Evolutionary conservation across 73 alveolate genomes (phyloP).

Genomic region (Paramecium caudatum): DNA sequence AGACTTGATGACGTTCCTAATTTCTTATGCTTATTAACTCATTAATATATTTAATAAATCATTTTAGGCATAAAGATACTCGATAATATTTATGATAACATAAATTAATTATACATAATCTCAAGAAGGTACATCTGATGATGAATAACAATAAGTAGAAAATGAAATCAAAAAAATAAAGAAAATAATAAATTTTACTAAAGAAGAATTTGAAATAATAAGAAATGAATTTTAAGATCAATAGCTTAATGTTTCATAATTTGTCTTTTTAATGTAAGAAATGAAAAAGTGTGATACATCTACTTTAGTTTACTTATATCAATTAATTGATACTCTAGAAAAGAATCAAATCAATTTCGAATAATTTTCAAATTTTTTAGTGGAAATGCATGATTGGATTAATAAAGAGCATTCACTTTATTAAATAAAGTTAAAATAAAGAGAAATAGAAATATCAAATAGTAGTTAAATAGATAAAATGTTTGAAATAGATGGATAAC

Average conservation of each 20-base stretch:
- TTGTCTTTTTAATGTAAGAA: conserved; percentile 1
- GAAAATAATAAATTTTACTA: conserved; percentile 10
- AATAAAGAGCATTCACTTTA: conserved; percentile 25
- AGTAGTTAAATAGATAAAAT: conserved; percentile 7
- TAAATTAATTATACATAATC: conserved; percentile 20
- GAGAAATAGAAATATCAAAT: background rate
- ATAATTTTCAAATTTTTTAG: conserved; percentile 61
- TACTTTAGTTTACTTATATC: conserved; percentile 30
- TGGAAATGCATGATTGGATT: conserved; percentile 66
- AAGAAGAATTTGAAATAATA: conserved; percentile 25
- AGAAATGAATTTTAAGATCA: conserved; percentile 30
- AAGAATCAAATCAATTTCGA: conserved; percentile 22
- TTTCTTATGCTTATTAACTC: conserved; percentile 51
- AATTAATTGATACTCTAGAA: conserved; percentile 44
- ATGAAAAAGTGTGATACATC: background rate
- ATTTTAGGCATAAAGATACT: background rate
- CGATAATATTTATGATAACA: conserved; percentile 13
- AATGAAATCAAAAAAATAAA: background rate
- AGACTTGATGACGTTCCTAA: conserved; percentile 51
- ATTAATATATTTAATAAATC: conserved; percentile 31
- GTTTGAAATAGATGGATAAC: conserved; percentile 38
- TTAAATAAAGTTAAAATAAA: conserved; percentile 25
- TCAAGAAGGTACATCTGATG: background rate
- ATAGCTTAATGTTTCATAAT: conserved; percentile 11
- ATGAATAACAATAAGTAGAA: background rate